These are phyloP conservation scores for Talaromyces sp. DNA, from an alignment of 2,329 filamentous ascomycete species.

Conservation along the genomic window DNA sequence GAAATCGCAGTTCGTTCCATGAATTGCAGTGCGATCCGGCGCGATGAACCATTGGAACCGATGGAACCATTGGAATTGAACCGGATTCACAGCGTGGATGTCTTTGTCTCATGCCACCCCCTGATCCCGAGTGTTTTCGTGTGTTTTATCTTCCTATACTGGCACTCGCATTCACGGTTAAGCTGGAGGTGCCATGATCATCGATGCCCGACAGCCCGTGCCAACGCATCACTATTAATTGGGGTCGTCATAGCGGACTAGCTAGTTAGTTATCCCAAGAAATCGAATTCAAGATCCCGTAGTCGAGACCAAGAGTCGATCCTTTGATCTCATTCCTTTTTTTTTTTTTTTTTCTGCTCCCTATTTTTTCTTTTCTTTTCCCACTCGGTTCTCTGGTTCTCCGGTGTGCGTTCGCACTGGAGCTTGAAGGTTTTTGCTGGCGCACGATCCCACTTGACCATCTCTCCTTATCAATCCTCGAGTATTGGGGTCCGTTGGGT, in stretches of 20 bases:
- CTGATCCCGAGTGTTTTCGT: background rate
- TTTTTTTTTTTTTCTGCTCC: background rate
- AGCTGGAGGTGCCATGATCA: too few species aligned
- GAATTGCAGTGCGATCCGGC: background rate
- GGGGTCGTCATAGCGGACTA: background rate
- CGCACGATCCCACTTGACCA: too few species aligned
- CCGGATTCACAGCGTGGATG: conserved; percentile 6
- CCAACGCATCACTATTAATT: conserved; percentile 22
- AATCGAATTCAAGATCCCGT: background rate
- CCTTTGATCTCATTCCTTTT: background rate
- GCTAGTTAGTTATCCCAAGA: background rate
- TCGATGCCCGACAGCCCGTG: conserved; percentile 22
- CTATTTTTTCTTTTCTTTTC: background rate
- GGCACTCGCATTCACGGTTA: too few species aligned
- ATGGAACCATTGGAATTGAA: conserved; percentile 9
- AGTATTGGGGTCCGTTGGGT: too few species aligned
- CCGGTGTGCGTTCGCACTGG: background rate
- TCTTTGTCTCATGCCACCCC: background rate
- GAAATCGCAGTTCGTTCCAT: conserved; percentile 20
- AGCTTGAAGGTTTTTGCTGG: background rate
- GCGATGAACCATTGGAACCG: conserved; percentile 8
- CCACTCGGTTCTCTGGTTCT: background rate
- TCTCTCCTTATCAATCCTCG: too few species aligned
- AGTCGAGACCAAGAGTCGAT: conserved; percentile 7
- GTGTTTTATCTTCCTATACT: background rate